Conservation (phyloP, 2,329 filamentous ascomycete species). For the Teratosphaeria pseudoeucalypti region DNA sequence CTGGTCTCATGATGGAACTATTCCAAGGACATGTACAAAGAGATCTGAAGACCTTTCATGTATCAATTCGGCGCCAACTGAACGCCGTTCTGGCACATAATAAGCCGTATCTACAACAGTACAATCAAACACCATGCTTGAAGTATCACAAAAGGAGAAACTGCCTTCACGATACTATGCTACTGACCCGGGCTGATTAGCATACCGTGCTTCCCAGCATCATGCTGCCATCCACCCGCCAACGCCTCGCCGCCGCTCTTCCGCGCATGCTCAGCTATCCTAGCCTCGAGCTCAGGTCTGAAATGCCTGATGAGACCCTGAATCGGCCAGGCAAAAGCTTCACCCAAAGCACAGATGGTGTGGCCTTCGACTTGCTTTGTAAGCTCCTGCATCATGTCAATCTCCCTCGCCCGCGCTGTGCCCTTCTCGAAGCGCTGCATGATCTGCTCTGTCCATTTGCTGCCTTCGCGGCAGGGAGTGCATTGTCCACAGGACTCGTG, state of each 20-base stretch:
- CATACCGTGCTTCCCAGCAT: constrained; percentile 65
- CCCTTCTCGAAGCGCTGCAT: constrained; percentile 95
- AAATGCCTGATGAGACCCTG: constrained; percentile 98
- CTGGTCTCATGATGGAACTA: background rate
- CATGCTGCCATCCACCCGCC: constrained; percentile 79
- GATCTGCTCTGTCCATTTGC: constrained; percentile 98
- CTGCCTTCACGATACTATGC: background rate
- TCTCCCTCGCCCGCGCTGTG: constrained; percentile 78
- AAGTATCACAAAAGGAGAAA: background rate
- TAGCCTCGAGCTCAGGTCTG: constrained; percentile 84
- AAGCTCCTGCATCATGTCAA: constrained; percentile 98
- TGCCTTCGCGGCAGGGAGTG: constrained; percentile 97
- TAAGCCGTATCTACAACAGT: background rate
- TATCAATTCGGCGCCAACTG: background rate
- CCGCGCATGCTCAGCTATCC: constrained; percentile 71
- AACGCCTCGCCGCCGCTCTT: constrained; percentile 63
- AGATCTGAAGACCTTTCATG: background rate
- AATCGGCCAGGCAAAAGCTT: constrained; percentile 97
- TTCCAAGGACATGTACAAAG: background rate
- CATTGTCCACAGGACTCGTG: constrained; percentile 98
- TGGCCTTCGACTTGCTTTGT: constrained; percentile 99
- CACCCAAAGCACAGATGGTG: constrained; percentile 94
- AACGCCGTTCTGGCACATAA: background rate
- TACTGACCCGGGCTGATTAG: constrained; percentile 87
- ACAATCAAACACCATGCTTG: background rate